Percentiles rank a stretch among this genome's conserved stretches.
Conservation (phyloP, 495 filamentous ascomycete genomes). For the Tetracladium marchalianum region DNA sequence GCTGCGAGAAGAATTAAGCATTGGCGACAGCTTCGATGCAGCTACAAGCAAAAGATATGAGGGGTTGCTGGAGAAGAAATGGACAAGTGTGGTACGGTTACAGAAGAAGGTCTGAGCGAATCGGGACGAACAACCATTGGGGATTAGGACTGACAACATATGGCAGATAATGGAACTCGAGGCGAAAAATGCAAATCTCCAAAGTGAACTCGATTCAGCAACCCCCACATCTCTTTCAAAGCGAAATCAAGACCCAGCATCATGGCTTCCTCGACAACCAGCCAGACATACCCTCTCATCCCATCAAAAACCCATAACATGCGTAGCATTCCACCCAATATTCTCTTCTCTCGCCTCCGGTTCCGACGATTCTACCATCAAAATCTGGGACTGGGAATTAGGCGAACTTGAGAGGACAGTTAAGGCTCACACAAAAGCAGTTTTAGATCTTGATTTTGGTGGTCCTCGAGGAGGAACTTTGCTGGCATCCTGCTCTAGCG, state of each 20-base stretch:
- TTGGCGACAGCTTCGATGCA: constrained; percentile 64
- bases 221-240: constrained; percentile 75
- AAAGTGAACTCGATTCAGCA: constrained; percentile 72
- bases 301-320: constrained; percentile 73
- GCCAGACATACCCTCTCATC: constrained; percentile 77
- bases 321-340: constrained; percentile 88
- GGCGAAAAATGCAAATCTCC: constrained; percentile 54
- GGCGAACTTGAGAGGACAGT: constrained; percentile 87
- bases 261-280: constrained; percentile 77
- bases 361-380: constrained; percentile 79
- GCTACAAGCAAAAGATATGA: constrained; percentile 80
- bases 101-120: constrained; percentile 67
- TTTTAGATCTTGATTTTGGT: constrained; percentile 85
- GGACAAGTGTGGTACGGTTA: constrained; percentile 83
- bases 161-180: constrained; percentile 90
- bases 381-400: constrained; percentile 98
- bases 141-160: not conserved
- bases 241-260: constrained; percentile 72
- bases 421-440: constrained; percentile 87
- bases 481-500: constrained; percentile 81
- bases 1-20: constrained; percentile 52
- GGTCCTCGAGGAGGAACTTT: constrained; percentile 78
- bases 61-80: constrained; percentile 86
- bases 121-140: not conserved
- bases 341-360: constrained; percentile 89